These are phyloP conservation scores for Mucor racemosus DNA, from an alignment of 371 early-diverging fungal species.

Conservation along the genomic window DNA sequence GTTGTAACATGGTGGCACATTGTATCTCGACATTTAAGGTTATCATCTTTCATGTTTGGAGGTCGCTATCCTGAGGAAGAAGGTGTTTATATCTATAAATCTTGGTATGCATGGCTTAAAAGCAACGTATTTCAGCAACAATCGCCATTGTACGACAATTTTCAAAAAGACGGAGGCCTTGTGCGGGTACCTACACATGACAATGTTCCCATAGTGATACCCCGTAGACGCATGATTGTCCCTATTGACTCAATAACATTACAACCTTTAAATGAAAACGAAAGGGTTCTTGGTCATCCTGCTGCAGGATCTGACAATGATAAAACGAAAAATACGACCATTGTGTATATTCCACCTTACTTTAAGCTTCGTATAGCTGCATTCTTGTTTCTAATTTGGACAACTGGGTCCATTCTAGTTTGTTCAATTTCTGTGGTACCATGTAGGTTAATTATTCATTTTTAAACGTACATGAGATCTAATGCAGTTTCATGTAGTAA, in stretches of 20 bases:
- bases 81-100: slow-evolving; percentile 10
- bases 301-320: slow-evolving; percentile 43
- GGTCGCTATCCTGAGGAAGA: slow-evolving; percentile 70
- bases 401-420: slow-evolving; percentile 47
- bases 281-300: slow-evolving; percentile 51
- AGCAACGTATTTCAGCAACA: slow-evolving; percentile 1
- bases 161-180: slow-evolving; percentile 55
- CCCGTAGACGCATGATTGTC: slow-evolving; percentile 65
- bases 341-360: slow-evolving; percentile 66
- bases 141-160: slow-evolving; percentile 29
- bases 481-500: slow-evolving; percentile 30
- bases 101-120: slow-evolving; percentile 7
- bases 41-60: slow-evolving; percentile 81
- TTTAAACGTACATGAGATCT: background rate
- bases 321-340: slow-evolving; percentile 41
- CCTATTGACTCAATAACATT: slow-evolving; percentile 61
- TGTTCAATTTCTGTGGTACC: slow-evolving; percentile 48
- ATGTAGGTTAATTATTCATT: slow-evolving; percentile 42
- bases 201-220: slow-evolving; percentile 58
- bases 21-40: slow-evolving; percentile 60
- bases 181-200: slow-evolving; percentile 69
- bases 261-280: slow-evolving; percentile 53
- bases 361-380: slow-evolving; percentile 50
- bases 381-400: slow-evolving; percentile 59
- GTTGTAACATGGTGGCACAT: slow-evolving; percentile 68